A percentile compares a stretch with the other conserved stretches of the same genome.
phyloP scores from a whole-genome alignment of 2,329 filamentous ascomycete genomes.

The Aspergillus uvarum region DNA sequence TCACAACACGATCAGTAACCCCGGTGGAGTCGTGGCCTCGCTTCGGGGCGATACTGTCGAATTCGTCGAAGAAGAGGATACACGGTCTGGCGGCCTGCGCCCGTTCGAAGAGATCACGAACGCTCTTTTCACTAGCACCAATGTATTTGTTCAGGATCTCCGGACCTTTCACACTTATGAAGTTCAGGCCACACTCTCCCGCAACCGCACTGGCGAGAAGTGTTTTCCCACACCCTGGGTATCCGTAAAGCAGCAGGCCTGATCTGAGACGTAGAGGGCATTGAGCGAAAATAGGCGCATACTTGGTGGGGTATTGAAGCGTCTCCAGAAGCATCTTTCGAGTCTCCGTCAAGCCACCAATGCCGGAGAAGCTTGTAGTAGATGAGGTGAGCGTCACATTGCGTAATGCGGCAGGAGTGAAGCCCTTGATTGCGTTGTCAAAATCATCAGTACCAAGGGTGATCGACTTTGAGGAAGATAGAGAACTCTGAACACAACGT shows the following conservation, averaged over 20 bases:
- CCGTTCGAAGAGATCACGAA: slow-evolving; percentile 91
- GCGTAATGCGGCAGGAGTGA: slow-evolving; percentile 89
- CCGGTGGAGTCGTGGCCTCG: slow-evolving; percentile 95
- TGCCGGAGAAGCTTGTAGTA: slow-evolving; percentile 86
- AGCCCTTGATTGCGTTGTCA: slow-evolving; percentile 78
- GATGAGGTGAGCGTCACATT: slow-evolving; percentile 93
- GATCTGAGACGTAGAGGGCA: slow-evolving; percentile 93
- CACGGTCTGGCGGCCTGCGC: slow-evolving; percentile 86
- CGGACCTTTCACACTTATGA: slow-evolving; percentile 96
- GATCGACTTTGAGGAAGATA: slow-evolving; percentile 56
- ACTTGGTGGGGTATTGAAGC: slow-evolving; percentile 93
- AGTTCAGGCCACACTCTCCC: slow-evolving; percentile 95
- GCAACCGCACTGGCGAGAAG: slow-evolving; percentile 94
- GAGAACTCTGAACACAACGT: slow-evolving; percentile 64
- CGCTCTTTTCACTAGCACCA: slow-evolving; percentile 92
- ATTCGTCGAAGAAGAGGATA: slow-evolving; percentile 97
- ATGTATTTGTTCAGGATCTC: slow-evolving; percentile 99
- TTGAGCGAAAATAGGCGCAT: slow-evolving; percentile 94
- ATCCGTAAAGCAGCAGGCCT: slow-evolving; percentile 89
- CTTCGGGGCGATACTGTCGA: slow-evolving; percentile 96
- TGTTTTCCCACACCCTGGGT: slow-evolving; percentile 94
- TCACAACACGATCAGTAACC: slow-evolving; percentile 97
- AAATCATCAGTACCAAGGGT: slow-evolving; percentile 75
- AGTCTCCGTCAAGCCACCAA: slow-evolving; percentile 83
- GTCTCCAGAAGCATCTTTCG: slow-evolving; percentile 92